Evolutionary conservation across 1,139 yeast species (phyloP).

Genomic region (Pichiaceae sp.): DNA sequence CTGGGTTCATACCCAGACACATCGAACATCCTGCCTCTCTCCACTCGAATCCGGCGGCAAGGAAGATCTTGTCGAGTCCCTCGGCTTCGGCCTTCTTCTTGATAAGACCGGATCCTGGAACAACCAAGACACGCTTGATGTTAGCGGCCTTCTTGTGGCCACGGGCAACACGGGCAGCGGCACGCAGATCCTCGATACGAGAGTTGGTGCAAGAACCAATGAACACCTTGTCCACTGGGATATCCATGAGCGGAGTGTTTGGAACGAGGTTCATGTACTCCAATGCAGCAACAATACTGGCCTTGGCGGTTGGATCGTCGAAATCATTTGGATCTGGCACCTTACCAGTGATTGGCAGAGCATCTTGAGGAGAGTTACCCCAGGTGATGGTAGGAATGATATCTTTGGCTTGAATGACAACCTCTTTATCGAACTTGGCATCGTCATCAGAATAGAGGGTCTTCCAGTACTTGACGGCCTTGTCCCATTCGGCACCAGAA

Average conservation of each 20-base stretch:
- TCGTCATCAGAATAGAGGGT: conserved; percentile 81
- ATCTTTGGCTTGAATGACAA: conserved; percentile 73
- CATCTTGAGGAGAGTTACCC: conserved; percentile 99
- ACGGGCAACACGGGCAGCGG: conserved; percentile 87
- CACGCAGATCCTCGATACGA: conserved; percentile 93
- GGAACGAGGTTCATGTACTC: conserved; percentile 86
- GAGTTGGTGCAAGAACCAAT: conserved; percentile 98
- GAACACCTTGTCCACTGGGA: conserved; percentile 83
- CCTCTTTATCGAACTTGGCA: conserved; percentile 81
- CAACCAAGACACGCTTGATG: conserved; percentile 80
- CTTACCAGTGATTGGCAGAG: conserved; percentile 80
- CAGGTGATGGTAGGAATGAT: conserved; percentile 95
- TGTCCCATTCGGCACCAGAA: conserved; percentile 87
- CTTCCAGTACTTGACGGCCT: conserved; percentile 87
- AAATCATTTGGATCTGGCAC: conserved; percentile 84
- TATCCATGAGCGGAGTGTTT: conserved; percentile 67
- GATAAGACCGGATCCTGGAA: conserved; percentile 95
- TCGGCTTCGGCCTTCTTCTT: conserved; percentile 90
- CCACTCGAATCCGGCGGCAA: conserved; percentile 94
- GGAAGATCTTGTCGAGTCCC: conserved; percentile 86
- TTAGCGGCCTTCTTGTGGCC: conserved; percentile 82
- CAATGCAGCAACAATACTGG: conserved; percentile 87
- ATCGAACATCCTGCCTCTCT: conserved; percentile 99
- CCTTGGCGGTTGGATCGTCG: conserved; percentile 65
- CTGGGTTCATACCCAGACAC: conserved; percentile 99